Evolutionary conservation across 768 basidiomycete species (phyloP), one percentile per base, ranked within the genome.

Genomic region (Gelatoporia subvermispora): DNA sequence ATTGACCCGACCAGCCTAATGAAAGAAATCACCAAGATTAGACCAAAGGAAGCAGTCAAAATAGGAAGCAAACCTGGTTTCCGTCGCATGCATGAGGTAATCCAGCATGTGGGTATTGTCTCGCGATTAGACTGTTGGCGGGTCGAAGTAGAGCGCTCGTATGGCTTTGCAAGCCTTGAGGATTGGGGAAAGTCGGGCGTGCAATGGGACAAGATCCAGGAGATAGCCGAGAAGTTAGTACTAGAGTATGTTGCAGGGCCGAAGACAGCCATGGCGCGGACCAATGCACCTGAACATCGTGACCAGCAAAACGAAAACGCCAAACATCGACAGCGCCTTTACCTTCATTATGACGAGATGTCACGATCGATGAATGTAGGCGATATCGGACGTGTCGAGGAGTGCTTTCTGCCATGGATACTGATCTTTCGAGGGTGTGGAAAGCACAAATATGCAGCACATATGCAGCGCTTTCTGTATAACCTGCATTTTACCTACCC

Each of bases 341-440:
- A 69, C 8, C 38, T 73, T 1, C 61, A 74, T 0, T 76, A 77
- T 46, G 66, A 72, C 31, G 73, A 75, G 41, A 44, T 72, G 1
- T 55, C 58, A 0, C 60, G 66, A 50, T 58, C 64, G 2, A 58
- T 64, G 55, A 62, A 62, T 22, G 15, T 24, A 8, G 58, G 63
- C 10, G 69, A 69, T 43, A 65, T 72, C 41, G 66, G 69, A 0
- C 53, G 64, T 2, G 56, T 71, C 3, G 65, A 68, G 48, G 31
- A 50, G 1, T 47, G 51, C 2, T 56, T 69, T 25, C 9, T 55
- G 11, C 53, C 51, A 0, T 71, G 68, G 66, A 60, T 63, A 3
- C 45, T 40, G 4, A 51, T 71, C 3, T 69, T 68, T 57, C 51
- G 57, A 24, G 60, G 53, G 0, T 45, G 45, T 7, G 60, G 65